phyloP scores from a whole-genome alignment of 805 yeast genomes.

The Clavispora phyllophila region DNA sequence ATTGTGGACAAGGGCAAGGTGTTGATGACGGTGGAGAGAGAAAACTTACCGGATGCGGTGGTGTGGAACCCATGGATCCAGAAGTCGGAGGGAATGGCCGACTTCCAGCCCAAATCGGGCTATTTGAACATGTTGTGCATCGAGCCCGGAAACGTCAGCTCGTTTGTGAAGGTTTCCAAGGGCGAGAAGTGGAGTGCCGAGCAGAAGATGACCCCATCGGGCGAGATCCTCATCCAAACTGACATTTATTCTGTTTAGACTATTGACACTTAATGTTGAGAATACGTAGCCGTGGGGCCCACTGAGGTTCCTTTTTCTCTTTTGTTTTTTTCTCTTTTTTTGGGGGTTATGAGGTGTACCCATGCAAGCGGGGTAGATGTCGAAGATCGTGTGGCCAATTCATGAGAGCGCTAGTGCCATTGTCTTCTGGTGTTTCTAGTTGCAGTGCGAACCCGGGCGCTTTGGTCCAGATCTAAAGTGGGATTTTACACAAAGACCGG shows the following conservation, averaged over 20 bases:
- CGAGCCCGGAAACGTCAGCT: conserved; percentile 86
- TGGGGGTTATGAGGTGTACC: not conserved
- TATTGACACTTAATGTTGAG: not conserved
- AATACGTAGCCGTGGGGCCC: no score
- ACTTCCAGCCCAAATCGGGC: conserved; percentile 83
- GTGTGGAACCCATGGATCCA: conserved; percentile 98
- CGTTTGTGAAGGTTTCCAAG: conserved; percentile 58
- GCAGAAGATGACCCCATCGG: conserved; percentile 55
- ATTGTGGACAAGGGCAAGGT: conserved; percentile 71
- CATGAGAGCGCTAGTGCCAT: not conserved
- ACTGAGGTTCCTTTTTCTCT: no score
- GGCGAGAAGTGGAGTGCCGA: conserved; percentile 73
- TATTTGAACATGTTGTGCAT: conserved; percentile 86
- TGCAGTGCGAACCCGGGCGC: no score
- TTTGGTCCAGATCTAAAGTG: no score
- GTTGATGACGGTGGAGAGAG: conserved; percentile 59
- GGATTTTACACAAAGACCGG: no score
- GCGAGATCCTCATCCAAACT: conserved; percentile 58
- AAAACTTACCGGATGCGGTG: conserved; percentile 63
- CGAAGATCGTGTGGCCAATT: no score
- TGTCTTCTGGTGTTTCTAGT: no score
- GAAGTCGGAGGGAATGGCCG: conserved; percentile 78
- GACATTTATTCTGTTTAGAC: conserved; percentile 22
- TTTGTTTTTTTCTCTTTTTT: no score
- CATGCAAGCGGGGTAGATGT: not conserved